Conservation (phyloP, 352 stramenopile species). For the Pythium dissimile region DNA sequence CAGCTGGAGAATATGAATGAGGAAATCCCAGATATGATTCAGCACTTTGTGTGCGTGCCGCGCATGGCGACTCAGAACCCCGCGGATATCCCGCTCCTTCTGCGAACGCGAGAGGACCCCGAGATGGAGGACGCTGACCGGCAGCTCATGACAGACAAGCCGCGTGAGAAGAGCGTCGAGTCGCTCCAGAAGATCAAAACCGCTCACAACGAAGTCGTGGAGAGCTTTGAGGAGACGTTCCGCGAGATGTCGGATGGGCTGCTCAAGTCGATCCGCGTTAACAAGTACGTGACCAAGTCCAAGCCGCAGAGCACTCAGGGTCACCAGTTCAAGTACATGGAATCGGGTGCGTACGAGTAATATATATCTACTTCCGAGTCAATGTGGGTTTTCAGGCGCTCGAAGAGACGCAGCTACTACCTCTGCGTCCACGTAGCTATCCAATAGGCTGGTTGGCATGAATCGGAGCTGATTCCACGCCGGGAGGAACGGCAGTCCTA, state of each 20-base stretch:
- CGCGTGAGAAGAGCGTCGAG: conserved; percentile 63
- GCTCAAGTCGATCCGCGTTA: conserved; percentile 78
- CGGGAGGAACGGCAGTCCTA: conserved; percentile 58
- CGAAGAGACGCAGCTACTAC: conserved; percentile 31
- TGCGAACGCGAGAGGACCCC: conserved; percentile 78
- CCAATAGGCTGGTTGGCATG: conserved; percentile 41
- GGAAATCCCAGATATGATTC: conserved; percentile 79
- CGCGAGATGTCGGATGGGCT: conserved; percentile 82
- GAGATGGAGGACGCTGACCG: conserved; percentile 85
- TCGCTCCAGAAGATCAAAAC: conserved; percentile 59
- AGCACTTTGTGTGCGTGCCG: conserved; percentile 81
- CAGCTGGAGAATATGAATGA: conserved; percentile 89
- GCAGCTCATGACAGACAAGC: conserved; percentile 66
- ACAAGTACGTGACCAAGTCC: conserved; percentile 83
- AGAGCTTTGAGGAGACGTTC: conserved; percentile 79
- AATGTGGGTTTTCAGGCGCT: no score
- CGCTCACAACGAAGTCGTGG: conserved; percentile 69
- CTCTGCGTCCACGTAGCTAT: conserved; percentile 57
- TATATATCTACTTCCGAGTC: neutral
- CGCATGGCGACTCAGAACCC: conserved; percentile 81
- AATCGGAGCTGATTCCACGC: conserved; percentile 63
- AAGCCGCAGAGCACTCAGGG: conserved; percentile 76
- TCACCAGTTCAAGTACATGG: conserved; percentile 84
- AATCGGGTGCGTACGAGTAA: conserved; percentile 70
- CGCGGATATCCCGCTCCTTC: conserved; percentile 67